Base-by-base conservation (phyloP, 371 early-diverging fungal genomes). In the Lichtheimia hyalospora region DNA sequence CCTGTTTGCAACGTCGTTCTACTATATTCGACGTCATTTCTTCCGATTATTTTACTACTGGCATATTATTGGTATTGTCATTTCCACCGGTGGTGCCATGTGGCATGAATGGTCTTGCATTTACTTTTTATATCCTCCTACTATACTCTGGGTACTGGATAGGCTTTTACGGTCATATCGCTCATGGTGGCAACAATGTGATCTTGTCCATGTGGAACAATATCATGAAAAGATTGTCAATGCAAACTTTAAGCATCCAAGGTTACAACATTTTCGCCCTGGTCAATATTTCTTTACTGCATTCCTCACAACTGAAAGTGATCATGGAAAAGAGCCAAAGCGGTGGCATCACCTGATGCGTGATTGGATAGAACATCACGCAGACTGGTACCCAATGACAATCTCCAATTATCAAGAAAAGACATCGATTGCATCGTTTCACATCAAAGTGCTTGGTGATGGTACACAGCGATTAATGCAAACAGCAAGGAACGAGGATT, bases 371-470 rank as follows among this genome's bases (percentile, higher is more conserved):
- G 15, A 34, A 15, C 69, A 63, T 7, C 62, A 54, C 18, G 68
- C 63, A 16, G 73, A 77, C 54, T 77, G 77, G 77, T 74, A 73
- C 28, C 77, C 77, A 2, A 69, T 71, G 60, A 77, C 77, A 13
- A 63, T 77, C 39, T 77, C 77, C n/a, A 27, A 28, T 10, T 7
- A 16, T 16, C 41, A 54, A 16, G 54, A 24, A 3, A 46, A 46
- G 46, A 73, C 68, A 8, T 64, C 75, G 13, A 54, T 73, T 21
- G 79, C 67, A 8, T 64, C 79, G 10, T 54, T 75, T 16, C 79
- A 78, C 40, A 71, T 75, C 55, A 78, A 78, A 54, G 70, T 64
- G 3, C 64, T 78, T 21, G 79, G 79, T 52, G 68, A 67, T 0
- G 66, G 63, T 14, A 75, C 79, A 1, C 51, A 40, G 18, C 43